Conservation (phyloP, 306 rosid genomes). For the Casuarina cunninghamiana region DNA sequence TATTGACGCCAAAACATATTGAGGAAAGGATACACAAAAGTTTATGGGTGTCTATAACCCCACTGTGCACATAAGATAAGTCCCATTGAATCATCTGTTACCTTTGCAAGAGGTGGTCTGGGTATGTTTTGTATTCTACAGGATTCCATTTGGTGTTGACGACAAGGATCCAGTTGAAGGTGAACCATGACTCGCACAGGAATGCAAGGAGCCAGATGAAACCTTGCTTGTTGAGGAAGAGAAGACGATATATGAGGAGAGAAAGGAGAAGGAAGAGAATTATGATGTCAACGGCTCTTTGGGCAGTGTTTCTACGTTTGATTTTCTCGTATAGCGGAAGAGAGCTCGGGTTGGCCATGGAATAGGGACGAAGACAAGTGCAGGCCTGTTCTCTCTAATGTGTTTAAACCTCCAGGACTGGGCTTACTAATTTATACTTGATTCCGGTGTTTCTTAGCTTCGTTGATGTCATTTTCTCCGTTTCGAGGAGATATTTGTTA, state of each 20-base stretch:
- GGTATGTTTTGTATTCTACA: conserved; percentile 18
- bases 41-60: no score
- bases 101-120: conserved; percentile 25
- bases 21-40: no score
- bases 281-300: conserved; percentile 33
- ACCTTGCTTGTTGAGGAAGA: conserved; percentile 16
- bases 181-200: conserved; percentile 60
- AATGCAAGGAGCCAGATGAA: conserved; percentile 53
- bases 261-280: conserved; percentile 40
- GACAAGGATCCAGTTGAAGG: conserved; percentile 38
- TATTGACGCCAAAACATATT: no score
- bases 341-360: neutral
- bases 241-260: conserved; percentile 45
- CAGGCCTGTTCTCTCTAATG: neutral
- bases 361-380: neutral
- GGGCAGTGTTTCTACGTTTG: neutral
- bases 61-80: no score
- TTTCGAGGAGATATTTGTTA: no score
- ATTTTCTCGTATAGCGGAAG: conserved; percentile 40
- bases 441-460: no score
- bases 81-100: neutral
- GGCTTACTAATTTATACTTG: neutral
- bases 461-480: no score
- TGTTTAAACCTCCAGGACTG: neutral
- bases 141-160: conserved; percentile 57